A percentile compares a stretch with the other conserved stretches of the same genome.
phyloP scores from a whole-genome alignment of 371 early-diverging fungal species.

The Saksenaea vasiformis region DNA sequence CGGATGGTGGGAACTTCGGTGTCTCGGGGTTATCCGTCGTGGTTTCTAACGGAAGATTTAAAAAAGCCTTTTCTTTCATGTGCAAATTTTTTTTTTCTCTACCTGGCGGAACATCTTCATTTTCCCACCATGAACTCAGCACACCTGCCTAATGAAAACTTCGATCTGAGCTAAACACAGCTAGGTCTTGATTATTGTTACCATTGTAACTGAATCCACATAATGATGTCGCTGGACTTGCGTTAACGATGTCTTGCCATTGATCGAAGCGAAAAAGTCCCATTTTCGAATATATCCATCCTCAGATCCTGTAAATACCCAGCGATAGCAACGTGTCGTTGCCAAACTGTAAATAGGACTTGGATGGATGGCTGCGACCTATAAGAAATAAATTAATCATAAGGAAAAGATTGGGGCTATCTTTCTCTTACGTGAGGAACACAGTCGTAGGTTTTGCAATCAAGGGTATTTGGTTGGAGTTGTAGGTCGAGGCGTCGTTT shows the following conservation, averaged over 20 bases:
- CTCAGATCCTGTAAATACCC: constrained; percentile 92
- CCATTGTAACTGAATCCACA: constrained; percentile 86
- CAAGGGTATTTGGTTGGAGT: constrained; percentile 39
- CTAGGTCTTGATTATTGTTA: constrained; percentile 18
- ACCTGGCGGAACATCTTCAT: constrained; percentile 68
- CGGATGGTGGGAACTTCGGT: neutral
- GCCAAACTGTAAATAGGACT: constrained; percentile 76
- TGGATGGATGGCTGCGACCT: constrained; percentile 78
- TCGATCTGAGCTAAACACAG: neutral
- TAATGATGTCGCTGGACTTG: constrained; percentile 82
- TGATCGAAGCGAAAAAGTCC: constrained; percentile 87
- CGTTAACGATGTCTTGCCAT: constrained; percentile 82
- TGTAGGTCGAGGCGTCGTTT: constrained; percentile 35
- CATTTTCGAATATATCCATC: constrained; percentile 94
- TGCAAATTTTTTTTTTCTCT: constrained; percentile 4
- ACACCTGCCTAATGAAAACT: constrained; percentile 68
- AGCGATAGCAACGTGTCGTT: constrained; percentile 82
- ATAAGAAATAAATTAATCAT: neutral
- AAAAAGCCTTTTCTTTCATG: constrained; percentile 1
- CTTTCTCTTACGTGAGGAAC: constrained; percentile 49
- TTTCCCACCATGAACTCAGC: constrained; percentile 90
- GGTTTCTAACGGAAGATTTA: constrained; percentile 2
- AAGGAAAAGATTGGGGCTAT: neutral
- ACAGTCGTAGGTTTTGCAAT: constrained; percentile 57
- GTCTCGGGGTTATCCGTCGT: neutral